Evolutionary conservation across 2,329 filamentous ascomycete species (phyloP), one percentile per base, ranked within the genome.

Genomic region (Diplodia corticola): DNA sequence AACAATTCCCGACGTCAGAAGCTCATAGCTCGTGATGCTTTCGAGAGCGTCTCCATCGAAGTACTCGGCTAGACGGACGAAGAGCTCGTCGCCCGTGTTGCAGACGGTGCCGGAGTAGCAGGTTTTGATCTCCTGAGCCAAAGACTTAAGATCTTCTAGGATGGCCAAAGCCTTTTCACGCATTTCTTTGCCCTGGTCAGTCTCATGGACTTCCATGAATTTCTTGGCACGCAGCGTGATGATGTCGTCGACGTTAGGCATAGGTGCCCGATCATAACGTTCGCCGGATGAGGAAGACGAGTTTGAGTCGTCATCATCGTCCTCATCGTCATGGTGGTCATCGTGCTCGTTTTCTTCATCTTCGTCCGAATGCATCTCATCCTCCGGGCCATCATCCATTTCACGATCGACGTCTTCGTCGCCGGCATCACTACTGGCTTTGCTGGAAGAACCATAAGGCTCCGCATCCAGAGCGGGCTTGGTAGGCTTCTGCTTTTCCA

Each of bases 21-120:
- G 82, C 76, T 99, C 95, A 55, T 94, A 93, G 78, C 95, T 99
- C 0, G 95, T 99, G 63, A 97, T 93, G 75, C 92, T 96, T 74
- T 97, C 91, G 64, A 97, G 79, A 1, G 95, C 90, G 78, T 97
- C 91, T 0, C 90, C 89, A 72, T 96, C 90, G 72, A 99, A 99
- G 74, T 95, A 93, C 3, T 86, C 85, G 0, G 93, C 92, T 67
- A 99, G 81, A 60, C 85, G 87, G 35, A 84, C 82, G 78, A 98
- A 98, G 0, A 97, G 81, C 2, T 84, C 80, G 35, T 84, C 81
- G 12, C 91, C 92, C 48, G 85, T 73, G 1, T 72, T 72, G 15
- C 73, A 70, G 7, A 75, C 73, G 35, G 76, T 67, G 7, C 75
- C 72, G 46, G 89, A 80, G 75, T 94, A 96, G 74, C 89, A 92